Percentiles rank a stretch among this genome's conserved stretches.
Evolutionary conservation across 2,329 filamentous ascomycete genomes (phyloP).

Genomic region (Aspergillus ochraceoroseus): DNA sequence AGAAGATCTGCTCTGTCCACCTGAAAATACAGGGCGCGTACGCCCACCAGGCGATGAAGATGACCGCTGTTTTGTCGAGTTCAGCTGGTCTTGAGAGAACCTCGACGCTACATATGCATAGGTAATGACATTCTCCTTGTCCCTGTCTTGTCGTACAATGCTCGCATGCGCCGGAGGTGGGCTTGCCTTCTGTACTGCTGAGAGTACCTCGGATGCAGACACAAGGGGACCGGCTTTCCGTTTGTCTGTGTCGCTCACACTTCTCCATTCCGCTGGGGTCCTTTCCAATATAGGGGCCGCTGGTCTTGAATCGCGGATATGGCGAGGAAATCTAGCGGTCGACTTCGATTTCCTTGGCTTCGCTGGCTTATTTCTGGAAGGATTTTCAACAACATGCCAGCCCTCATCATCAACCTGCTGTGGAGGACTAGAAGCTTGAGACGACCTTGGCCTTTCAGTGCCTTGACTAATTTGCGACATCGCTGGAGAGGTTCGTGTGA

Average conservation of each 20-base stretch:
- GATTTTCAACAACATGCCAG: constrained; percentile 33
- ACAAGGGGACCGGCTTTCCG: constrained; percentile 21
- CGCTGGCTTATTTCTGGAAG: constrained; percentile 14
- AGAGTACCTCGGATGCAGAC: constrained; percentile 40
- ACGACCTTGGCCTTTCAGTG: constrained; percentile 28
- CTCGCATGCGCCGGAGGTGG: constrained; percentile 23
- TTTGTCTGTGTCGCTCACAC: constrained; percentile 25
- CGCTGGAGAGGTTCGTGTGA: constrained; percentile 26
- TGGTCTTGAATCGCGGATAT: constrained; percentile 19
- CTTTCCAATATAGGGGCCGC: constrained; percentile 26
- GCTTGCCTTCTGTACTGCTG: constrained; percentile 37
- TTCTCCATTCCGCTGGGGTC: constrained; percentile 29
- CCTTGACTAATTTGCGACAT: constrained; percentile 31
- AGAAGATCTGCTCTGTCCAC: constrained; percentile 28
- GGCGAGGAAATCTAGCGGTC: constrained; percentile 18
- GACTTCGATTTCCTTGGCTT: constrained; percentile 13
- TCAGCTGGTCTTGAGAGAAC: constrained; percentile 19
- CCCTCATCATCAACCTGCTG: constrained; percentile 24
- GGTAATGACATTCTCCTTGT: constrained; percentile 30
- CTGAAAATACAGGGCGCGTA: constrained; percentile 15
- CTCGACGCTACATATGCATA: constrained; percentile 35
- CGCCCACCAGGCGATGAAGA: constrained; percentile 20
- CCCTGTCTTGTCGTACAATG: not conserved
- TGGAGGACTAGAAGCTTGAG: constrained; percentile 23
- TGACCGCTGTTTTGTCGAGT: constrained; percentile 21